phyloP scores from a whole-genome alignment of 2,329 filamentous ascomycete species.

The Neofusicoccum cordaticola region DNA sequence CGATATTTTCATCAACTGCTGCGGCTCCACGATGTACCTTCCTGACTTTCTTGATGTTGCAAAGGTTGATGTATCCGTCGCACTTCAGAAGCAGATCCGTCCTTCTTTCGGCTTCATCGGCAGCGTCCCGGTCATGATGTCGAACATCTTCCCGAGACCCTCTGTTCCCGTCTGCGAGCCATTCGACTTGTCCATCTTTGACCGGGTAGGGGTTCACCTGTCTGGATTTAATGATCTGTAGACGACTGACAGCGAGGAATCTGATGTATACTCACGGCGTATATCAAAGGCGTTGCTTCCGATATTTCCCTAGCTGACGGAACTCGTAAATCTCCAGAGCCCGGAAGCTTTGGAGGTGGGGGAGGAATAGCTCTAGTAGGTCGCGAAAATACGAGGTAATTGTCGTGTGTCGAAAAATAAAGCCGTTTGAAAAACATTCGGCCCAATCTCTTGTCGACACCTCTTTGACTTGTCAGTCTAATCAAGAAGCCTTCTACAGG shows the following conservation, averaged over 20 bases:
- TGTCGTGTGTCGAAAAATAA: constrained; percentile 64
- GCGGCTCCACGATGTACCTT: constrained; percentile 51
- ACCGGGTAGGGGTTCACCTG: constrained; percentile 58
- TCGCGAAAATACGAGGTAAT: constrained; percentile 60
- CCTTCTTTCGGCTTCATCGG: constrained; percentile 58
- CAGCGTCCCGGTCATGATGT: constrained; percentile 57
- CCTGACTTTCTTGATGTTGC: constrained; percentile 57
- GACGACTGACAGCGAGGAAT: neutral
- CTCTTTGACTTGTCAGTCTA: constrained; percentile 62
- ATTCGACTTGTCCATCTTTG: constrained; percentile 53
- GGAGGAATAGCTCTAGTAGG: constrained; percentile 59
- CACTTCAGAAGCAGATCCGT: constrained; percentile 56
- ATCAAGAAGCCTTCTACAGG: constrained; percentile 67
- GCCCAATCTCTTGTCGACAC: constrained; percentile 56
- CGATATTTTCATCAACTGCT: constrained; percentile 53
- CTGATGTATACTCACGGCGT: constrained; percentile 38
- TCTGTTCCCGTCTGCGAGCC: constrained; percentile 48
- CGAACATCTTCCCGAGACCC: constrained; percentile 45
- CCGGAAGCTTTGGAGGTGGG: constrained; percentile 54
- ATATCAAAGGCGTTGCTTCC: constrained; percentile 58
- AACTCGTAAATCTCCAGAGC: constrained; percentile 43
- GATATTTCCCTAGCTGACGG: constrained; percentile 56
- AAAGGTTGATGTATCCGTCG: constrained; percentile 65
- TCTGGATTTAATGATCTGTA: neutral
- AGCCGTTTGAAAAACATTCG: constrained; percentile 63